Base-by-base conservation (phyloP, 148 eudicot genomes). In the Amaranthus cruentus region DNA sequence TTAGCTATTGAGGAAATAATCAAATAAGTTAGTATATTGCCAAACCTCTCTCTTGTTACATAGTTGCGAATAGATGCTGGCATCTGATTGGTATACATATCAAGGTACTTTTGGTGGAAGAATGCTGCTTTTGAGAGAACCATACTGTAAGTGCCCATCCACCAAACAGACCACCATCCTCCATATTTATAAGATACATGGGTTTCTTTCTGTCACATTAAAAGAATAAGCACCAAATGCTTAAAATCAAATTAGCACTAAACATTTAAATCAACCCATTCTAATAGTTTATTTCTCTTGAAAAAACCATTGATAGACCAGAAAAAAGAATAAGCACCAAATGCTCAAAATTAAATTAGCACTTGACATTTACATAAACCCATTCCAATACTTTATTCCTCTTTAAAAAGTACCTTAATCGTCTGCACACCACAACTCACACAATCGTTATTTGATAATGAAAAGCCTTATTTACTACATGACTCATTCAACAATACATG, bases 91-190 rank as follows among this genome's bases (percentile, higher is more conserved):
- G 95, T 88, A 78, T 90, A 90, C 77, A 84, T 64, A 62, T 88
- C 87, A 69, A 90, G 80, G 78, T 88, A 90, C 75, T 83, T 88
- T 70, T 72, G 74, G 73, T 90, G 95, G 69, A 90, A 84, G 79
- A 90, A 88, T 75, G 95, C 87, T 73, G 90, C 88, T 81, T 90
- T 90, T 10, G 95, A 84, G 69, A 90, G 78, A 77, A 90, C 86
- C 88, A 90, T 86, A 79, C 91, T 90, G 78, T 88, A 88, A 59
- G 85, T 83, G 47, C 95, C 95, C 78, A 50, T 85, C 95, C 95
- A 88, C 95, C 95, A 90, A 67, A 90, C 91, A 56, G 95, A 86
- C 95, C 91, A 90, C 91, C 91, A 88, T 78, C 94, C 91, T 76
- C 89, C 89, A 77, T 87, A 87, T 10, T 75, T 60, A 66, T 84